These are phyloP conservation scores for Boletales sp. DNA, from an alignment of 768 basidiomycete species.

Conservation along the genomic window DNA sequence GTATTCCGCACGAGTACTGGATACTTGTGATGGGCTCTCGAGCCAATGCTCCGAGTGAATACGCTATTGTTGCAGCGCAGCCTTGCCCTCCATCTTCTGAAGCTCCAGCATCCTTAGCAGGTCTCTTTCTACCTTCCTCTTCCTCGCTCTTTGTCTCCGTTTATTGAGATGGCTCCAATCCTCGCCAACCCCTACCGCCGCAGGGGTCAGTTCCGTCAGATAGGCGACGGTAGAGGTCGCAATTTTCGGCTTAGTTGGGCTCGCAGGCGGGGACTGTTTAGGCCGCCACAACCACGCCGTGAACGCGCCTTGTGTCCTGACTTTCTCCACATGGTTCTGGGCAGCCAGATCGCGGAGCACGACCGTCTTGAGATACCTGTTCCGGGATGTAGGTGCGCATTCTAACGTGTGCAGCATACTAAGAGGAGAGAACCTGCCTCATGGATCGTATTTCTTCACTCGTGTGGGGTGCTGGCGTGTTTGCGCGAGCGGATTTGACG, in stretches of 20 bases:
- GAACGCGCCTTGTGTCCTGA: slow-evolving; percentile 31
- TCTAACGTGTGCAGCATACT: background rate
- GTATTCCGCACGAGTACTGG: too few relatives aligned
- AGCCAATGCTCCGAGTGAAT: background rate
- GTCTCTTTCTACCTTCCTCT: slow-evolving; percentile 43
- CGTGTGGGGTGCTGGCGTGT: slow-evolving; percentile 35
- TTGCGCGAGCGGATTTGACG: slow-evolving; percentile 8
- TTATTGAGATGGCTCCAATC: slow-evolving; percentile 59
- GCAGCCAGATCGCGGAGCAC: slow-evolving; percentile 48
- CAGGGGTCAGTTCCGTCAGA: slow-evolving; percentile 15
- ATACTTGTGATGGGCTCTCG: too few relatives aligned
- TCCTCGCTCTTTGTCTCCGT: slow-evolving; percentile 46
- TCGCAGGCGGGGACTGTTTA: slow-evolving; percentile 1
- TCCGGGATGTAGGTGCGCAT: background rate
- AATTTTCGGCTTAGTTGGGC: background rate
- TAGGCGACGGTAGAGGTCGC: background rate
- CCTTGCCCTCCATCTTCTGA: slow-evolving; percentile 21
- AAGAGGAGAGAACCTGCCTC: slow-evolving; percentile 32
- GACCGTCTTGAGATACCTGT: slow-evolving; percentile 53
- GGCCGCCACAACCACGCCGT: slow-evolving; percentile 43
- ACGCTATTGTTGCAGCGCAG: background rate
- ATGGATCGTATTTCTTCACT: slow-evolving; percentile 55
- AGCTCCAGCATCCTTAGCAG: slow-evolving; percentile 37
- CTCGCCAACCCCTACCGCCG: slow-evolving; percentile 31
- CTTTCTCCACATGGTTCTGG: slow-evolving; percentile 40